A percentile compares a stretch with the other conserved stretches of the same genome.
Evolutionary conservation across 192 early-diverging fungal genomes (phyloP).

Genomic region (Coemansia sp.): DNA sequence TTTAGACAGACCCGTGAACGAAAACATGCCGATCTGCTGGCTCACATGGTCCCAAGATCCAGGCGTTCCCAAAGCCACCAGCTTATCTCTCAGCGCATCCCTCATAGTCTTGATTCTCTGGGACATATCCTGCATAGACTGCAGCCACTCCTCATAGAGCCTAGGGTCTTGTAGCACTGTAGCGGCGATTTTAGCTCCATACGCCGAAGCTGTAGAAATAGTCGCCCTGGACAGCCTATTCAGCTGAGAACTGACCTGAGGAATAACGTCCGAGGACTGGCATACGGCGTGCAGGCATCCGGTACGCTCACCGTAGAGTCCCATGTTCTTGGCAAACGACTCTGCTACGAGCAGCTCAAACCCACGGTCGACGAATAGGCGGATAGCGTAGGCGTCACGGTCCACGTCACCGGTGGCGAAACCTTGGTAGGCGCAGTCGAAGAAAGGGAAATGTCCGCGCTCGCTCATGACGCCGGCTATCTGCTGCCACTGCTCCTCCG

Average conservation of each 20-base stretch:
- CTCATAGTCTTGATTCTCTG: slow-evolving; percentile 91
- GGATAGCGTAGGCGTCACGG: slow-evolving; percentile 87
- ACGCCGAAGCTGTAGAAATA: slow-evolving; percentile 89
- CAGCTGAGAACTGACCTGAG: slow-evolving; percentile 76
- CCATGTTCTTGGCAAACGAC: slow-evolving; percentile 99
- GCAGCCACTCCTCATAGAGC: slow-evolving; percentile 85
- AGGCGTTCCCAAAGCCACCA: slow-evolving; percentile 78
- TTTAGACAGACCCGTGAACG: slow-evolving; percentile 83
- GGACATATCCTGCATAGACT: slow-evolving; percentile 80
- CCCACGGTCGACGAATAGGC: slow-evolving; percentile 89
- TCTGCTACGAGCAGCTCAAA: slow-evolving; percentile 91
- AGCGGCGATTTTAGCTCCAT: slow-evolving; percentile 86
- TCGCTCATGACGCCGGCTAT: slow-evolving; percentile 83
- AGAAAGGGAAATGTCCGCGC: slow-evolving; percentile 90
- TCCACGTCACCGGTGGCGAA: slow-evolving; percentile 94
- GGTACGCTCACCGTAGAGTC: slow-evolving; percentile 91
- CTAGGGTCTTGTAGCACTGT: slow-evolving; percentile 78
- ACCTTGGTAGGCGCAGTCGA: slow-evolving; percentile 99
- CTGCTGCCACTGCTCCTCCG: slow-evolving; percentile 87
- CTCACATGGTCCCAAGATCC: slow-evolving; percentile 96
- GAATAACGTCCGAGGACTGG: slow-evolving; percentile 54
- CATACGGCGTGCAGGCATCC: slow-evolving; percentile 84
- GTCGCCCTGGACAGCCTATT: slow-evolving; percentile 80
- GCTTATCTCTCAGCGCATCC: slow-evolving; percentile 61
- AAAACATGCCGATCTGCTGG: slow-evolving; percentile 99